Percentiles rank a stretch among this genome's conserved stretches.
These are phyloP conservation scores for Trichoderma parareesei DNA, from an alignment of 495 filamentous ascomycete species.

Conservation along the genomic window DNA sequence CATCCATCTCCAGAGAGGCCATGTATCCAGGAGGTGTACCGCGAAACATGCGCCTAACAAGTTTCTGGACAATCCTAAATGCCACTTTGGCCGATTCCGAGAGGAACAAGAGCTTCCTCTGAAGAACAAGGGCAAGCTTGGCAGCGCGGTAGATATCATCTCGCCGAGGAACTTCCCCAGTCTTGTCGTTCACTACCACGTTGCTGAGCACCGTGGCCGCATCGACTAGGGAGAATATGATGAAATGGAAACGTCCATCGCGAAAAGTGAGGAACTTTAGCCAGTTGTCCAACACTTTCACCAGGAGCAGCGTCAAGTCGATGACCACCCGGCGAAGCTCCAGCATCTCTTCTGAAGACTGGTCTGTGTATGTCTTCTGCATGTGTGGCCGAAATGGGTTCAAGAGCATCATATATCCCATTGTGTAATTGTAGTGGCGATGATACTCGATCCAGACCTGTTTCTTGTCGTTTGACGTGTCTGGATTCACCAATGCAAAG, in stretches of 20 bases:
- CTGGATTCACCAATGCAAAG: conserved; percentile 31
- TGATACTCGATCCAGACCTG: conserved; percentile 38
- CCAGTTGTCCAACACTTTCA: conserved; percentile 32
- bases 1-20: not conserved
- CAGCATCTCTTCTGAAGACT: conserved; percentile 22
- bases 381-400: conserved; percentile 37
- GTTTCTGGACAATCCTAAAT: not conserved
- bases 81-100: conserved; percentile 20
- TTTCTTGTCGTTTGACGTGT: conserved; percentile 38
- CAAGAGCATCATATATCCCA: conserved; percentile 39
- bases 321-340: conserved; percentile 30
- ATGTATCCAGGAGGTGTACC: not conserved
- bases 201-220: conserved; percentile 42
- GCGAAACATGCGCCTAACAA: not conserved
- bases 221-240: conserved; percentile 47
- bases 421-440: conserved; percentile 39
- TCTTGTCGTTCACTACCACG: conserved; percentile 41
- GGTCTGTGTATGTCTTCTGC: conserved; percentile 20
- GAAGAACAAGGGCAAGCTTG: conserved; percentile 28
- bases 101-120: conserved; percentile 24
- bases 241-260: conserved; percentile 42
- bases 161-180: conserved; percentile 31
- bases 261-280: conserved; percentile 35
- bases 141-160: conserved; percentile 34
- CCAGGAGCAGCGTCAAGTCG: conserved; percentile 32